phyloP scores from a whole-genome alignment of 2,329 filamentous ascomycete species.

The Aspergillus jensenii region DNA sequence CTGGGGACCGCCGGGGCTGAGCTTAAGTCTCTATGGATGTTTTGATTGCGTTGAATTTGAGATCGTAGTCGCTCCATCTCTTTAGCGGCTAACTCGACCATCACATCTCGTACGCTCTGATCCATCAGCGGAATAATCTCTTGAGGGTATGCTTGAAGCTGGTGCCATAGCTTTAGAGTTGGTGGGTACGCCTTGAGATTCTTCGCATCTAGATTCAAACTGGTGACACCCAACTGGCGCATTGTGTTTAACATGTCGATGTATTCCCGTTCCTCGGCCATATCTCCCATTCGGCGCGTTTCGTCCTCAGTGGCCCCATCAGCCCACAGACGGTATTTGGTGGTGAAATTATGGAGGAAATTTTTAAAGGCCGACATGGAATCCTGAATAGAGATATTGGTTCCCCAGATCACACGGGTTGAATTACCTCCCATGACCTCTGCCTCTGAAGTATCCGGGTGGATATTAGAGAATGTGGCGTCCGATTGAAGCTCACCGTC shows the following conservation, averaged over 20 bases:
- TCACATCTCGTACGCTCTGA: conserved; percentile 86
- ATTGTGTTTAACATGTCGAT: conserved; percentile 84
- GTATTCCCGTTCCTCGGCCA: conserved; percentile 78
- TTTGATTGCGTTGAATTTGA: conserved; percentile 49
- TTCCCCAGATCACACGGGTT: conserved; percentile 90
- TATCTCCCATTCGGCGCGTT: conserved; percentile 64
- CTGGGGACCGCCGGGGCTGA: conserved; percentile 76
- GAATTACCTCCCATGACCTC: conserved; percentile 80
- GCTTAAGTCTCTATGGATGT: conserved; percentile 57
- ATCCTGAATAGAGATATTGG: conserved; percentile 90
- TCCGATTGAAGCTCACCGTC: conserved; percentile 55
- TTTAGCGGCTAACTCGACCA: conserved; percentile 82
- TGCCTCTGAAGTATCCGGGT: conserved; percentile 89
- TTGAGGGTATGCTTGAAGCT: conserved; percentile 88
- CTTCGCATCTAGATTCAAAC: conserved; percentile 82
- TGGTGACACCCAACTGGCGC: conserved; percentile 79
- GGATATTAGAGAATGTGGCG: conserved; percentile 65
- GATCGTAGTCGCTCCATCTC: conserved; percentile 71
- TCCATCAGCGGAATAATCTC: conserved; percentile 98
- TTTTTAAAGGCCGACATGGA: conserved; percentile 85
- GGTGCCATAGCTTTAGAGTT: conserved; percentile 92
- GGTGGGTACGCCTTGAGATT: conserved; percentile 92
- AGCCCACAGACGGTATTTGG: conserved; percentile 89
- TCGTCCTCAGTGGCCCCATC: conserved; percentile 81
- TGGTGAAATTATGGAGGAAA: conserved; percentile 87